A percentile compares a stretch with the other conserved stretches of the same genome.
phyloP scores from a whole-genome alignment of 2,329 filamentous ascomycete species.

The Phyllosticta citribraziliensis region DNA sequence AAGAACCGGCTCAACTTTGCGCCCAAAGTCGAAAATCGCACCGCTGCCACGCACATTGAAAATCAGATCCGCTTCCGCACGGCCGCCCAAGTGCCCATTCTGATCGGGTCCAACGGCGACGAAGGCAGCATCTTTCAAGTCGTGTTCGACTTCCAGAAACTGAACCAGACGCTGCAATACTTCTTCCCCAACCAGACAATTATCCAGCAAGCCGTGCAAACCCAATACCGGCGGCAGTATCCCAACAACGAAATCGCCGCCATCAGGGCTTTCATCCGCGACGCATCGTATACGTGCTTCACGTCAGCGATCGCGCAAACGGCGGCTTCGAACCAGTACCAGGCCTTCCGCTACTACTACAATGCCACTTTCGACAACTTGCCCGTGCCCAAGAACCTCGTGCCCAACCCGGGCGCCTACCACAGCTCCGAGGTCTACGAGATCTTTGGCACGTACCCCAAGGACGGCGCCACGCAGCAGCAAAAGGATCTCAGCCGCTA shows the following conservation, averaged over 20 bases:
- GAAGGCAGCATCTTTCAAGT: conserved; percentile 49
- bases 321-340: conserved; percentile 23
- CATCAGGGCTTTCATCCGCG: conserved; percentile 42
- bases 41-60: conserved; percentile 31
- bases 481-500: conserved; percentile 1
- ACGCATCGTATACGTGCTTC: conserved; percentile 46
- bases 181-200: neutral
- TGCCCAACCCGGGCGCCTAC: neutral
- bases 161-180: neutral
- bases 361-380: conserved; percentile 35
- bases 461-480: neutral
- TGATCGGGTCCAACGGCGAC: conserved; percentile 55
- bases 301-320: conserved; percentile 41
- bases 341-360: conserved; percentile 54
- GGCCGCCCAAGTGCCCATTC: conserved; percentile 56
- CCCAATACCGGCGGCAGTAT: conserved; percentile 17
- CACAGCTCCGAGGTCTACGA: neutral
- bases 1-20: neutral
- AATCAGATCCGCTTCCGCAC: conserved; percentile 40
- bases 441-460: conserved; percentile 5
- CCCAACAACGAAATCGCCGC: conserved; percentile 13
- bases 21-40: conserved; percentile 23
- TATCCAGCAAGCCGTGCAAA: neutral
- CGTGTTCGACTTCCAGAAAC: neutral
- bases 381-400: neutral